These are phyloP conservation scores for Corchorus capsularis DNA, from an alignment of 345 rosid species.

Conservation along the genomic window DNA sequence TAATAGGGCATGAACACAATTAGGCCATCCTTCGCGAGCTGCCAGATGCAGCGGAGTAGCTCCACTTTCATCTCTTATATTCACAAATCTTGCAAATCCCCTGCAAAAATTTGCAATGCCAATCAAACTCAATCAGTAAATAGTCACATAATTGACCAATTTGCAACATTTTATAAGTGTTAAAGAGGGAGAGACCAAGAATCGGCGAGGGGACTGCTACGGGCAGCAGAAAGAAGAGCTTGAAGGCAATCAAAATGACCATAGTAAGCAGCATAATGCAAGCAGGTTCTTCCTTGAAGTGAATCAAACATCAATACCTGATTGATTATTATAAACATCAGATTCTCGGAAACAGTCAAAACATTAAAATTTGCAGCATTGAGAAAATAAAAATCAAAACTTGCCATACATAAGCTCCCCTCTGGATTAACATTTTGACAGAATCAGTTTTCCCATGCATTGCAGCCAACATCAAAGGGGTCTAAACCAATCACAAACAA, in stretches of 20 bases:
- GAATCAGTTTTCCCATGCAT: constrained; percentile 85
- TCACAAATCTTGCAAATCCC: constrained; percentile 60
- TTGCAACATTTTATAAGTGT: not conserved
- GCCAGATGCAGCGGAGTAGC: constrained; percentile 60
- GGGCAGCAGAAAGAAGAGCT: constrained; percentile 80
- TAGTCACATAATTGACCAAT: not conserved
- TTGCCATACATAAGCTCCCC: constrained; percentile 89
- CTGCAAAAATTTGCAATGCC: constrained; percentile 28
- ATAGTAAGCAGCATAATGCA: constrained; percentile 92
- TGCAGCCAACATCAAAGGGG: constrained; percentile 97
- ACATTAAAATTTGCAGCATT: not conserved
- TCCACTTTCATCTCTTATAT: constrained; percentile 52
- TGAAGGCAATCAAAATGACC: constrained; percentile 83
- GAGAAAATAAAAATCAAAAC: not conserved
- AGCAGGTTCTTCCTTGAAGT: constrained; percentile 81
- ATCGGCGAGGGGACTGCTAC: constrained; percentile 72
- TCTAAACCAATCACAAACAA: constrained; percentile 41
- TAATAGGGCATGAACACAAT: constrained; percentile 50
- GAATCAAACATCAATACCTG: constrained; percentile 97
- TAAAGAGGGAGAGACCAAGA: constrained; percentile 60
- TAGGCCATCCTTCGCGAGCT: constrained; percentile 47
- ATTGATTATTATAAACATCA: constrained; percentile 12
- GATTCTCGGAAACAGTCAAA: constrained; percentile 6
- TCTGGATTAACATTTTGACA: constrained; percentile 74
- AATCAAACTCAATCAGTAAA: constrained; percentile 5